phyloP scores from a whole-genome alignment of 306 rosid species.

The Alnus rubra region DNA sequence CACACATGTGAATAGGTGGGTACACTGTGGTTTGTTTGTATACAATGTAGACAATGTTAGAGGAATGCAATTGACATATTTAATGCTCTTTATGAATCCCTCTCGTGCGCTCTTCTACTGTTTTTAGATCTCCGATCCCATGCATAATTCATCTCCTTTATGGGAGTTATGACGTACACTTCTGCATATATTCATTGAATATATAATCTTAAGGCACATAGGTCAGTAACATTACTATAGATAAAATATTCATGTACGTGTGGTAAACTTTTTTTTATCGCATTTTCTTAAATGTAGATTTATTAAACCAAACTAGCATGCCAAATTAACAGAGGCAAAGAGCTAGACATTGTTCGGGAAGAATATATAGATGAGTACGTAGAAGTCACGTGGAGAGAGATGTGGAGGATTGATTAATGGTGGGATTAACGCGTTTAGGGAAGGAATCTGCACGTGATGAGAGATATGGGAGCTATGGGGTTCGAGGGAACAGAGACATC shows the following conservation, averaged over 20 bases:
- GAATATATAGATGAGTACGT: not conserved
- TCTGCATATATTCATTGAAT: not conserved
- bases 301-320: too few species aligned
- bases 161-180: not conserved
- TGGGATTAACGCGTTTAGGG: conserved; percentile 28
- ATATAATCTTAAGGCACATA: not conserved
- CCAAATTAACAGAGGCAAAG: too few species aligned
- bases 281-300: too few species aligned
- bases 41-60: conserved; percentile 39
- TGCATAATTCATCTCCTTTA: not conserved
- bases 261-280: too few species aligned
- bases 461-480: conserved; percentile 18
- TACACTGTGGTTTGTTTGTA: conserved; percentile 42
- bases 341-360: not conserved
- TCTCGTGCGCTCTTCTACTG: not conserved
- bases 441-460: conserved; percentile 66
- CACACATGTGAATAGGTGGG: conserved; percentile 67
- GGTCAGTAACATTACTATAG: too few species aligned
- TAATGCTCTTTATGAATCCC: not conserved
- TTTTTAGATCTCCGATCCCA: not conserved
- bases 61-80: conserved; percentile 14
- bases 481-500: conserved; percentile 32
- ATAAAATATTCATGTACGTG: too few species aligned
- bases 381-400: conserved; percentile 30
- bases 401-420: not conserved